A percentile compares a stretch with the other conserved stretches of the same genome.
These are phyloP conservation scores for Gloeopeniophorella convolvens DNA, from an alignment of 768 basidiomycete species.

Conservation along the genomic window DNA sequence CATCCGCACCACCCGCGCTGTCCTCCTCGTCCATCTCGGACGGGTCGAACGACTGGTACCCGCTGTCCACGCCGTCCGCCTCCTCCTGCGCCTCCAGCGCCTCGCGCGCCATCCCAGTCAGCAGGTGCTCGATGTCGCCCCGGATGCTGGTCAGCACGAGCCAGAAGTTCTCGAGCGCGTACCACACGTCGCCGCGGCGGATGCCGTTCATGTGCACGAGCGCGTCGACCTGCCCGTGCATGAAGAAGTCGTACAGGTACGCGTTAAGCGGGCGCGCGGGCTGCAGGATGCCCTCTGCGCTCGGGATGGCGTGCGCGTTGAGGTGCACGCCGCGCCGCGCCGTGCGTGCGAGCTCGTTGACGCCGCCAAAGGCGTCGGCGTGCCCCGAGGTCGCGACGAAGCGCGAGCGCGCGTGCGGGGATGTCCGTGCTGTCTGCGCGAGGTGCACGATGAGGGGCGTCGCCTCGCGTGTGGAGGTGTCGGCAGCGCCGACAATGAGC, in stretches of 20 bases:
- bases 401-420: conserved; percentile 51
- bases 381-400: conserved; percentile 69
- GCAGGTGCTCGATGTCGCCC: conserved; percentile 42
- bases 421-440: conserved; percentile 32
- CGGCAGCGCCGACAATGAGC: conserved; percentile 21
- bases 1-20: conserved; percentile 23
- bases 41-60: conserved; percentile 28
- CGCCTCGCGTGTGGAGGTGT: neutral
- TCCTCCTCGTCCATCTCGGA: conserved; percentile 25
- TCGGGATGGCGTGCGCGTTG: conserved; percentile 55
- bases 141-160: conserved; percentile 45
- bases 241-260: conserved; percentile 63
- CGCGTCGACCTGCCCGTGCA: conserved; percentile 50
- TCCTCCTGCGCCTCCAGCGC: conserved; percentile 13
- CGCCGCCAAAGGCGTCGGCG: conserved; percentile 43
- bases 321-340: conserved; percentile 48
- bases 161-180: conserved; percentile 50
- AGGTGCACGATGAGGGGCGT: conserved; percentile 34
- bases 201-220: conserved; percentile 50
- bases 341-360: conserved; percentile 47
- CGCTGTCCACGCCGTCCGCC: conserved; percentile 30
- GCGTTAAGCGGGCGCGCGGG: conserved; percentile 21
- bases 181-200: conserved; percentile 60
- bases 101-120: conserved; percentile 27
- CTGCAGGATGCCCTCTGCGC: conserved; percentile 34